These are phyloP conservation scores for Ambrosia hybrid DNA, from an alignment of 140 eudicot species.

Conservation along the genomic window DNA sequence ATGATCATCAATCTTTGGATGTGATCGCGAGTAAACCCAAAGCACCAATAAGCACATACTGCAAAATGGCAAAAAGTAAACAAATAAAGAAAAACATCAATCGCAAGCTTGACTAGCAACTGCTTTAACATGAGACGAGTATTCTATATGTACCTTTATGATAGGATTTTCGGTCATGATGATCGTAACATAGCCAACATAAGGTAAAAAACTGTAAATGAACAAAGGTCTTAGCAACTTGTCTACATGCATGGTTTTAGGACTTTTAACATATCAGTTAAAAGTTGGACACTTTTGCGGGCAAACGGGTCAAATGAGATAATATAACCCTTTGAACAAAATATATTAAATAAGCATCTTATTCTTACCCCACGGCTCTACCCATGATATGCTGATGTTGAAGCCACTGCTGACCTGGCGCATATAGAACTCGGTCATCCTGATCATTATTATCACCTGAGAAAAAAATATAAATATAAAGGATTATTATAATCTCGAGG, in stretches of 20 bases:
- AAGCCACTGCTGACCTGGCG: constrained; percentile 73
- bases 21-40: constrained; percentile 59
- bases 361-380: constrained; percentile 72
- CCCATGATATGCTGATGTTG: constrained; percentile 64
- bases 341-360: not conserved
- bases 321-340: not conserved
- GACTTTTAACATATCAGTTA: not conserved
- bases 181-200: constrained; percentile 66
- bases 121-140: not conserved
- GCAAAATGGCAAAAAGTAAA: constrained; percentile 31
- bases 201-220: constrained; percentile 63
- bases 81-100: constrained; percentile 8
- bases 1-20: constrained; percentile 46
- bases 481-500: constrained; percentile 37
- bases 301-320: not conserved
- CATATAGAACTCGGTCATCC: constrained; percentile 59
- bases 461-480: constrained; percentile 1
- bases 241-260: not conserved
- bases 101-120: not conserved
- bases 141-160: constrained; percentile 43
- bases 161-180: constrained; percentile 69
- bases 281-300: not conserved
- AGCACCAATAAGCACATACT: constrained; percentile 67
- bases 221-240: too few species aligned
- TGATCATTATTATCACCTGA: constrained; percentile 59